phyloP scores from a whole-genome alignment of 345 rosid genomes.

The Citropsis articulata region DNA sequence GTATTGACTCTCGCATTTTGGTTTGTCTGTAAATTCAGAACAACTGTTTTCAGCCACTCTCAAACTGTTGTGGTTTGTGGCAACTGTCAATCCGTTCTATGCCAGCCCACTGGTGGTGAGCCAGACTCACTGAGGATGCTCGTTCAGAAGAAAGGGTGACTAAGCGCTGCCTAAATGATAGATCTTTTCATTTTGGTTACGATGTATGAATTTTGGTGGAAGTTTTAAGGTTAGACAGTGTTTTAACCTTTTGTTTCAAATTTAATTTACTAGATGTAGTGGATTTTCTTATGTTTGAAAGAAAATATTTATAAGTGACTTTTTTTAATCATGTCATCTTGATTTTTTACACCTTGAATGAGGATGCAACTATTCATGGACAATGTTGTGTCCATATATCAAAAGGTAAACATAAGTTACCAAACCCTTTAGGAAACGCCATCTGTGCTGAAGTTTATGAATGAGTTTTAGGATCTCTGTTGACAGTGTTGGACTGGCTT shows the following conservation, averaged over 20 bases:
- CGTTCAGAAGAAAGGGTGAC: conserved; percentile 65
- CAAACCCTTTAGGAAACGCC: not conserved
- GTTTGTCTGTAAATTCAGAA: conserved; percentile 31
- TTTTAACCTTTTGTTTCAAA: not conserved
- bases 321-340: not conserved
- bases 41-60: conserved; percentile 77
- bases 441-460: not conserved
- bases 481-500: not conserved
- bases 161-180: conserved; percentile 13
- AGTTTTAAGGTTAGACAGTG: conserved; percentile 4
- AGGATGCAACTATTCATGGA: not conserved
- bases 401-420: not conserved
- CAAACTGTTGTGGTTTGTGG: conserved; percentile 74
- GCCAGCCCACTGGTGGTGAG: conserved; percentile 80
- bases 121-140: conserved; percentile 70
- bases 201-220: conserved; percentile 2
- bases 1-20: not conserved
- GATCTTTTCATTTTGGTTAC: conserved; percentile 4
- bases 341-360: not conserved
- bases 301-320: not conserved
- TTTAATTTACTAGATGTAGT: not conserved
- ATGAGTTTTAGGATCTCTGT: not conserved
- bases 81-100: conserved; percentile 68
- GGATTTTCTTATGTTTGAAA: not conserved
- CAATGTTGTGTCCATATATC: not conserved